Conservation (phyloP, 208 protist genomes). For the Leishmania tropica region DNA sequence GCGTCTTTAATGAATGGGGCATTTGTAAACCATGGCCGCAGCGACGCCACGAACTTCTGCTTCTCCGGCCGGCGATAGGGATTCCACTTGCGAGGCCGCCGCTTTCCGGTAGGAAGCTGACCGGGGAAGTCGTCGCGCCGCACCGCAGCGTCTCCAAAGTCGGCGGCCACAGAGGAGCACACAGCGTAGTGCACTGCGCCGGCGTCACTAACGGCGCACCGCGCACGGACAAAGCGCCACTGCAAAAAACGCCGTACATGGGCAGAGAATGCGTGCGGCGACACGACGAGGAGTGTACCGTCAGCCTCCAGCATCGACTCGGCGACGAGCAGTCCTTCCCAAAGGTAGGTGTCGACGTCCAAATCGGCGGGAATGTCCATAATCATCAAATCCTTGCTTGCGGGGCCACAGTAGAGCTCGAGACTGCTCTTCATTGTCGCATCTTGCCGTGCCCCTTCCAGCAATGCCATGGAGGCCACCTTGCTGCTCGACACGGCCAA, state of each 20-base stretch:
- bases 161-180: slow-evolving; percentile 27
- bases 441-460: neutral
- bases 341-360: slow-evolving; percentile 9
- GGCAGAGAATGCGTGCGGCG: slow-evolving; percentile 13
- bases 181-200: slow-evolving; percentile 22
- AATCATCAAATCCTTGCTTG: slow-evolving; percentile 33
- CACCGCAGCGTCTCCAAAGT: slow-evolving; percentile 18
- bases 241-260: slow-evolving; percentile 23
- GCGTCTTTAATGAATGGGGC: slow-evolving; percentile 43
- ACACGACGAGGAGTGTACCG: slow-evolving; percentile 16
- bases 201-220: slow-evolving; percentile 2
- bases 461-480: neutral
- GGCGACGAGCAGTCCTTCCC: slow-evolving; percentile 26
- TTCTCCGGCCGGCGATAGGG: slow-evolving; percentile 36
- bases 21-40: slow-evolving; percentile 59
- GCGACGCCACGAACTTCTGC: slow-evolving; percentile 34
- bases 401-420: slow-evolving; percentile 20
- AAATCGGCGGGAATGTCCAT: slow-evolving; percentile 6
- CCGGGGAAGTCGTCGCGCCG: slow-evolving; percentile 44
- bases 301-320: slow-evolving; percentile 20
- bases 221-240: slow-evolving; percentile 27
- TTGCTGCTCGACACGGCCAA: neutral
- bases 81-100: slow-evolving; percentile 50
- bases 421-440: slow-evolving; percentile 7
- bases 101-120: slow-evolving; percentile 19